Evolutionary conservation across 179 eudicot species (phyloP), one percentile per base, ranked within the genome.

Genomic region (Corrigiola litoralis): DNA sequence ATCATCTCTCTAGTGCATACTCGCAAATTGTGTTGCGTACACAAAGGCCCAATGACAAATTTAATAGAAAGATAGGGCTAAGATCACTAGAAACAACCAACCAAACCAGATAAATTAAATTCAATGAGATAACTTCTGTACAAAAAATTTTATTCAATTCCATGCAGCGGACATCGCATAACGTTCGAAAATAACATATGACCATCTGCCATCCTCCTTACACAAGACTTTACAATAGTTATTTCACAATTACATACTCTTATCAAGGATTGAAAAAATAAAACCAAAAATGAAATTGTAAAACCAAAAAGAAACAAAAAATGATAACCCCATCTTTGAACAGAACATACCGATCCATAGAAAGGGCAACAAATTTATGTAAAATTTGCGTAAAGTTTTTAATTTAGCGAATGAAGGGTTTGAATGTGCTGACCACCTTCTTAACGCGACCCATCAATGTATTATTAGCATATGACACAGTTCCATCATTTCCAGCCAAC

Each of bases 401-500:
- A 13, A 23, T 48, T 58, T 66, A 76, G 65, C 69, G 76, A 67
- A 81, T 72, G 73, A 82, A 82, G 42, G 80, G 81, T 81, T 83
- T 80, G 67, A 82, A 83, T 59, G 81, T 72, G 18, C 67, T 72
- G 33, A 71, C 83, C 55, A 81, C 77, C 56, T 82, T 75, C 71
- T 70, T 80, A 9, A 80, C 23, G 14, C 62, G 45, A 38, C 66
- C 69, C 8, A 76, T 45, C 78, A 74, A 56, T 20, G 50, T 48
- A n/a, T 32, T 72, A 8, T 79, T 65, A 16, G 67, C 67, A 63
- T 66, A 59, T 25, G 81, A 48, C 58, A 89, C 96, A 23, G 66
- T 81, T 37, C 95, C 96, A 58, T 90, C 95, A 47, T 87, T 90
- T 2, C 98, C 98, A 5, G 92, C 96, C 23, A 92, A 75, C 54